Evolutionary conservation across 2,329 filamentous ascomycete species (phyloP).

Genomic region (Lachnellula subtilissima): DNA sequence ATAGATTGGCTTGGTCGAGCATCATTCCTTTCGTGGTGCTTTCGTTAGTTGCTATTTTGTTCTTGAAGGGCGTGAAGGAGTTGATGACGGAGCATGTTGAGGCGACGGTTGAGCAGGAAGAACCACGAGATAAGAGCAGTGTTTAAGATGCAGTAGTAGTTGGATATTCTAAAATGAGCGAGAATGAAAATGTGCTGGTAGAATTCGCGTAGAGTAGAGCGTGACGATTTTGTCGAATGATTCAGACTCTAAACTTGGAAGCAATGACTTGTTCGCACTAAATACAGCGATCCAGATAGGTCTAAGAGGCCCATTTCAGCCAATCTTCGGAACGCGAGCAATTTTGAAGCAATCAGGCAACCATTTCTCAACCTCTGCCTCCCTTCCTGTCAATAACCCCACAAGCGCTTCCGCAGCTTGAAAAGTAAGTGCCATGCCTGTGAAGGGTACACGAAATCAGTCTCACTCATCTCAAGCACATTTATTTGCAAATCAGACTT

Average conservation of each 20-base stretch:
- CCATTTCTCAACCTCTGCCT: constrained; percentile 17
- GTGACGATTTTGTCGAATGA: no score
- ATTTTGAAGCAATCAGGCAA: constrained; percentile 15
- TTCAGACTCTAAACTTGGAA: no score
- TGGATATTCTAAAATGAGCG: no score
- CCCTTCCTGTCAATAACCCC: constrained; percentile 12
- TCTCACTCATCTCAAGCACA: neutral
- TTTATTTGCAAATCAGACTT: neutral
- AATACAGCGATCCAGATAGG: no score
- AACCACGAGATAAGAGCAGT: constrained; percentile 10
- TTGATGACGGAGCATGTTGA: constrained; percentile 52
- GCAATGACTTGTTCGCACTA: no score
- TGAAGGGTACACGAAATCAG: neutral
- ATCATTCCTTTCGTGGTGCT: constrained; percentile 49
- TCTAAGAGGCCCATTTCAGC: no score
- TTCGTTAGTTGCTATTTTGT: constrained; percentile 40
- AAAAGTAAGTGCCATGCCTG: constrained; percentile 20
- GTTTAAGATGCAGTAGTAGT: constrained; percentile 7
- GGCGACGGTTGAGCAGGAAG: constrained; percentile 42
- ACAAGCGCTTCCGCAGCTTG: constrained; percentile 19
- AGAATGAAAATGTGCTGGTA: no score
- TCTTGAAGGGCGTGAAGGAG: constrained; percentile 44
- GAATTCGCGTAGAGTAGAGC: no score
- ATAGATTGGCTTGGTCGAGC: constrained; percentile 45
- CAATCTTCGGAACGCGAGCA: neutral